Conservation (phyloP, 176 grass and related monocot genomes). For the Oryza nivara region DNA sequence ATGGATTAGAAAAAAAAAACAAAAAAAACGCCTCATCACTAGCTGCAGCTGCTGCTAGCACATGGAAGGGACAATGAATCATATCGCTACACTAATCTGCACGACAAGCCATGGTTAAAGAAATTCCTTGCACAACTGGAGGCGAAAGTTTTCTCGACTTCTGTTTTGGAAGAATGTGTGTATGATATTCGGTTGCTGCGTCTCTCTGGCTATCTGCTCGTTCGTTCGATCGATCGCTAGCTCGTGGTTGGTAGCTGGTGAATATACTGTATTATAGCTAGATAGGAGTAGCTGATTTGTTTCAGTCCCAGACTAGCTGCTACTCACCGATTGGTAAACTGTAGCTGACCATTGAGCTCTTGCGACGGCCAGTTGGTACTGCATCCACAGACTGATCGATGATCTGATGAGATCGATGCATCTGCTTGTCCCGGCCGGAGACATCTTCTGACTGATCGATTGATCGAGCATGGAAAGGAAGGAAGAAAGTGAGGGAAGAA, state of each 20-base stretch:
- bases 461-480: not conserved
- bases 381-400: not conserved
- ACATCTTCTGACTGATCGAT: not conserved
- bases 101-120: constrained; percentile 31
- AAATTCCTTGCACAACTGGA: constrained; percentile 8
- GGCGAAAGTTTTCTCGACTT: constrained; percentile 31
- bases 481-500: not conserved
- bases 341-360: not conserved
- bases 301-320: not conserved
- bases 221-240: not conserved
- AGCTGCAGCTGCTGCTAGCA: not conserved
- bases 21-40: not conserved
- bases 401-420: not conserved
- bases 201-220: not conserved
- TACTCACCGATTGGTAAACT: not conserved
- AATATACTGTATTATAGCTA: not conserved
- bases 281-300: not conserved
- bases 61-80: constrained; percentile 8
- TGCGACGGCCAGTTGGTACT: not conserved
- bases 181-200: not conserved
- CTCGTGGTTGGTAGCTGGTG: constrained; percentile 26
- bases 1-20: not conserved
- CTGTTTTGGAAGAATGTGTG: constrained; percentile 50
- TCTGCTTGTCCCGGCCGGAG: not conserved
- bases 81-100: constrained; percentile 21